These are phyloP conservation scores for Phoma sp. DNA, from an alignment of 2,329 filamentous ascomycete species.

Conservation along the genomic window DNA sequence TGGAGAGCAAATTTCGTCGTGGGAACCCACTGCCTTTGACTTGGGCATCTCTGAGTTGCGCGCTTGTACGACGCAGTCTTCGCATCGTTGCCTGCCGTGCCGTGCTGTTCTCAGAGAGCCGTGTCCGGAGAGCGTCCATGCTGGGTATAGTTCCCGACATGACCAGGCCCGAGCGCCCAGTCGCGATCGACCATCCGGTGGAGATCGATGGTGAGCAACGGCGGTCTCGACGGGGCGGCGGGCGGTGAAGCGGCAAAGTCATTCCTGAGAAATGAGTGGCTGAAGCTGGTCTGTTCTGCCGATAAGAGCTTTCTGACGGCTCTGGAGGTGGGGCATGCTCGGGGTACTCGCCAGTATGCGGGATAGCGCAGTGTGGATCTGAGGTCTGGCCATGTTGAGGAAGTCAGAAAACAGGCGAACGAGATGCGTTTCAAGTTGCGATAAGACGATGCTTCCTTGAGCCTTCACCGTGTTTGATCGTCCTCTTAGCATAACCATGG, in stretches of 20 bases:
- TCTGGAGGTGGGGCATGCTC: conserved; percentile 31
- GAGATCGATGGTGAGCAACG: conserved; percentile 31
- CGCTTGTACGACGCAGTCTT: conserved; percentile 27
- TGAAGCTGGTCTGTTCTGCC: conserved; percentile 33
- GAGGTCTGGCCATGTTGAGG: conserved; percentile 28
- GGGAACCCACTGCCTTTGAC: conserved; percentile 16
- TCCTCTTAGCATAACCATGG: not conserved
- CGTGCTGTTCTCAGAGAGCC: conserved; percentile 23
- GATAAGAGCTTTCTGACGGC: conserved; percentile 27
- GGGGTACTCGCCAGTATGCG: conserved; percentile 26
- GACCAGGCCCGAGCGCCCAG: conserved; percentile 15
- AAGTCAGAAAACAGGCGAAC: conserved; percentile 16
- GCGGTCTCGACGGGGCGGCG: conserved; percentile 15
- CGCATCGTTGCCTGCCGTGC: conserved; percentile 15
- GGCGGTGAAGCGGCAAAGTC: conserved; percentile 28
- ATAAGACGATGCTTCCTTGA: conserved; percentile 4
- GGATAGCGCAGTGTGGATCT: conserved; percentile 23
- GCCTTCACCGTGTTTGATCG: conserved; percentile 16
- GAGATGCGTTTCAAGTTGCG: conserved; percentile 28
- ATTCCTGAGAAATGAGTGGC: conserved; percentile 25
- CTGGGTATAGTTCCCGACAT: conserved; percentile 22
- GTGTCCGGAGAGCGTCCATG: conserved; percentile 20
- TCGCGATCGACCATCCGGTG: conserved; percentile 34
- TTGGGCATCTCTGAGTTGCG: conserved; percentile 14
- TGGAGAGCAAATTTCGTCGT: conserved; percentile 8